These are phyloP conservation scores for Saccharomyces mikatae DNA, from an alignment of 805 yeast species.

Conservation along the genomic window DNA sequence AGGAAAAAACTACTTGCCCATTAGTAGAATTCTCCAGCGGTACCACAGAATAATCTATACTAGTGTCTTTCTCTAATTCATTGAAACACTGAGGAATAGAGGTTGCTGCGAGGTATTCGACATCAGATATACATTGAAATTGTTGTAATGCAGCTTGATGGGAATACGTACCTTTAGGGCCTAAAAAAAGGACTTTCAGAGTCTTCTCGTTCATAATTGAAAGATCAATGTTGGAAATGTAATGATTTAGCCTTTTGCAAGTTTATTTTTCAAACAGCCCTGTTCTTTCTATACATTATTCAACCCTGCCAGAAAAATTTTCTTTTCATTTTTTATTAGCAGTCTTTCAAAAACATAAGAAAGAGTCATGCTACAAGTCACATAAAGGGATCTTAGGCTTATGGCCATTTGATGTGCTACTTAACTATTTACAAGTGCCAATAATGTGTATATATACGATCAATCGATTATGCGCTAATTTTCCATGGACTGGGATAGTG, in stretches of 20 bases:
- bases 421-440: not conserved
- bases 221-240: not conserved
- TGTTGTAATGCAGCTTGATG: conserved; percentile 69
- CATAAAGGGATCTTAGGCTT: not conserved
- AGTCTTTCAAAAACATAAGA: not conserved
- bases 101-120: conserved; percentile 21
- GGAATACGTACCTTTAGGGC: conserved; percentile 90
- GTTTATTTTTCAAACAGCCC: not conserved
- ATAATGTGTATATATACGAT: not conserved
- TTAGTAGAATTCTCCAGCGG: conserved; percentile 94
- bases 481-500: conserved; percentile 68
- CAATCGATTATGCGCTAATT: conserved; percentile 4
- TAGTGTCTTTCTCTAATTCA: conserved; percentile 34
- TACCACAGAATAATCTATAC: conserved; percentile 64
- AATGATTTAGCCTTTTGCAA: not conserved
- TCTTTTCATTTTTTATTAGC: not conserved
- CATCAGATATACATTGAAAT: conserved; percentile 34
- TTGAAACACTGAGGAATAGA: conserved; percentile 59
- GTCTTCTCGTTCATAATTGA: not conserved
- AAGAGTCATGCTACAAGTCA: not conserved
- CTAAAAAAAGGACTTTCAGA: conserved; percentile 61
- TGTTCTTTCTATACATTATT: not conserved
- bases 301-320: not conserved
- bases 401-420: too few relatives aligned
- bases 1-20: conserved; percentile 83